phyloP scores from a whole-genome alignment of 768 basidiomycete species.

The Leccinum rimulosum region DNA sequence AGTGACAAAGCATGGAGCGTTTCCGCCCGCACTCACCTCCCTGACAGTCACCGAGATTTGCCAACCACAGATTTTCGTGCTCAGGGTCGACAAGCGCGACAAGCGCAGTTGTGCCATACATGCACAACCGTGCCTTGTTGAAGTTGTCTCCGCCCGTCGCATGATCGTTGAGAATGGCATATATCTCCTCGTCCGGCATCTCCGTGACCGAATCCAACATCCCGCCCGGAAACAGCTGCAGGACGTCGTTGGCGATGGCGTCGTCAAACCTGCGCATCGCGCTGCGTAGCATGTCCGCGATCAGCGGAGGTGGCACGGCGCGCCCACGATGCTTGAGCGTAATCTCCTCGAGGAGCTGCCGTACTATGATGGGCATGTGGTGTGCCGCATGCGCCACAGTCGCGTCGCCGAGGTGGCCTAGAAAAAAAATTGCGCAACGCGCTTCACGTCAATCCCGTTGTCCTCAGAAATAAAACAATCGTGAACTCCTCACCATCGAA shows the following conservation, averaged over 20 bases:
- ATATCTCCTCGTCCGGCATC: constrained; percentile 56
- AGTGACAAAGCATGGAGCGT: background rate
- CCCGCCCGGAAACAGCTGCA: constrained; percentile 59
- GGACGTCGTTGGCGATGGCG: constrained; percentile 63
- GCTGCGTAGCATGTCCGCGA: constrained; percentile 55
- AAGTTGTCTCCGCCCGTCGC: constrained; percentile 56
- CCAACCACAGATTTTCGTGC: constrained; percentile 70
- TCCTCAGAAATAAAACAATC: background rate
- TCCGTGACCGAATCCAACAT: constrained; percentile 42
- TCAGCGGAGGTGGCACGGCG: constrained; percentile 43
- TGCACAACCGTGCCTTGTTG: constrained; percentile 64
- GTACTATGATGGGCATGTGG: constrained; percentile 66
- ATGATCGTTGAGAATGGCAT: constrained; percentile 62
- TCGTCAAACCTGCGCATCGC: constrained; percentile 63
- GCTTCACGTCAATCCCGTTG: background rate
- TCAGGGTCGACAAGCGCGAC: constrained; percentile 71
- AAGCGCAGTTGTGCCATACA: constrained; percentile 79
- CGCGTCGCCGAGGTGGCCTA: constrained; percentile 64
- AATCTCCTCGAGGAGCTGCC: constrained; percentile 51
- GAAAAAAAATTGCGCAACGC: constrained; percentile 1
- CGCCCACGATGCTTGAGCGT: constrained; percentile 37
- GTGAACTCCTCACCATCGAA: constrained; percentile 56
- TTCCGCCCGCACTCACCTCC: constrained; percentile 46
- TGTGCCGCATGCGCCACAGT: constrained; percentile 68
- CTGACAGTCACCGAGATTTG: constrained; percentile 80